These are phyloP conservation scores for Arachis monticola DNA, from an alignment of 331 rosid species.

Conservation along the genomic window DNA sequence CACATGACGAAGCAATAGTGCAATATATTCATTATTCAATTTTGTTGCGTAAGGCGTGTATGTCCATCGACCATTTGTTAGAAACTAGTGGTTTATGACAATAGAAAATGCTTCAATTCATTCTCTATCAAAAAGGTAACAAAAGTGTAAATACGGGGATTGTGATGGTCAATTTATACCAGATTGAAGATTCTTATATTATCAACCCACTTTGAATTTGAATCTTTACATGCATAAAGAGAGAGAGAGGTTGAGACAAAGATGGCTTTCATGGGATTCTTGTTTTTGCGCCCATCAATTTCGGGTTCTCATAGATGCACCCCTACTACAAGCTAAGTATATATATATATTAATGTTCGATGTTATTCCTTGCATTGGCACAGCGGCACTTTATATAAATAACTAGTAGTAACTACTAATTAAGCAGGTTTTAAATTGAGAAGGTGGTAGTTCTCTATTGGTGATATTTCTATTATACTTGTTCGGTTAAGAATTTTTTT, in stretches of 20 bases:
- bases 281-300: conserved; percentile 52
- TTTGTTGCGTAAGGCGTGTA: conserved; percentile 47
- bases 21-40: neutral
- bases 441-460: too few species aligned
- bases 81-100: neutral
- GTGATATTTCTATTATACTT: too few species aligned
- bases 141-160: conserved; percentile 42
- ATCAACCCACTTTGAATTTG: conserved; percentile 61
- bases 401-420: too few species aligned
- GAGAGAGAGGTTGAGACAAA: conserved; percentile 46
- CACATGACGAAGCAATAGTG: conserved; percentile 23
- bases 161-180: conserved; percentile 60
- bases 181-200: conserved; percentile 59
- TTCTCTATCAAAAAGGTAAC: conserved; percentile 15
- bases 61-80: conserved; percentile 45
- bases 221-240: conserved; percentile 43
- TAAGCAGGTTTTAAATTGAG: too few species aligned
- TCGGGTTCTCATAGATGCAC: conserved; percentile 21
- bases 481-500: too few species aligned
- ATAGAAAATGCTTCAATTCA: neutral
- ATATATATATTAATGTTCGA: neutral
- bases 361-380: neutral
- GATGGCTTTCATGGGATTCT: conserved; percentile 57
- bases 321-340: neutral
- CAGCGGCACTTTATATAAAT: neutral